Percentiles rank a stretch among this genome's conserved stretches.
Conservation (phyloP, 2,329 filamentous ascomycete species). For the Periglandula ipomoeae region DNA sequence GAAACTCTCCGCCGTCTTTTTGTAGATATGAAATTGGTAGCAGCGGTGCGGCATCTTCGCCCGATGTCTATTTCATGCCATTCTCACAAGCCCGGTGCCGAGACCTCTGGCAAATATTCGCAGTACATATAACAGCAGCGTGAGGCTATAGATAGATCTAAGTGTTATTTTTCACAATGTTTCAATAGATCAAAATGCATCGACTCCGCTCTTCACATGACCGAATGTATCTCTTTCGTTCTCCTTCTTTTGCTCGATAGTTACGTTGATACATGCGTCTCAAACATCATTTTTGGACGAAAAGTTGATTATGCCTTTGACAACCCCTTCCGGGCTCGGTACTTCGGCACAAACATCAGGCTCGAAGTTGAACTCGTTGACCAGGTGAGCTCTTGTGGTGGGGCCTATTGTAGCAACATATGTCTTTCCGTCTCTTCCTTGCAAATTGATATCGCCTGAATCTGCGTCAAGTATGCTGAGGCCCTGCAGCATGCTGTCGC, state of each 20-base stretch:
- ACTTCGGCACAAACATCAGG: constrained; percentile 73
- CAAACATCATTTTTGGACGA: background rate
- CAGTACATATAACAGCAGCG: too few species aligned
- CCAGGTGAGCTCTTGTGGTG: constrained; percentile 73
- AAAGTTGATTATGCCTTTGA: constrained; percentile 48
- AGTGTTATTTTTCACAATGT: too few species aligned
- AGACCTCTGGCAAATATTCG: too few species aligned
- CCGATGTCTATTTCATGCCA: too few species aligned
- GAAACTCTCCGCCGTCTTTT: too few species aligned
- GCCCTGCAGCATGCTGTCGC: constrained; percentile 48
- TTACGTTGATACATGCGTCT: background rate
- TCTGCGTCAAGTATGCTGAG: constrained; percentile 41
- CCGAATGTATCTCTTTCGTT: background rate
- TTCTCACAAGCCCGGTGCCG: too few species aligned
- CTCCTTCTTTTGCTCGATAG: background rate
- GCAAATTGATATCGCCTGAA: constrained; percentile 29
- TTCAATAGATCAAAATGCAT: too few species aligned
- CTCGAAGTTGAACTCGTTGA: constrained; percentile 52
- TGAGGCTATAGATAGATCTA: too few species aligned
- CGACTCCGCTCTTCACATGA: too few species aligned
- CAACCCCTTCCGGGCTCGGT: constrained; percentile 74
- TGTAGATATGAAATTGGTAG: too few species aligned
- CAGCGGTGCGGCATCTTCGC: too few species aligned
- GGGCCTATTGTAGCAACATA: constrained; percentile 85
- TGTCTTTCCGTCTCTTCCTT: constrained; percentile 32